Base-by-base conservation (phyloP, 805 yeast genomes). In the Myxozyma geophila region DNA sequence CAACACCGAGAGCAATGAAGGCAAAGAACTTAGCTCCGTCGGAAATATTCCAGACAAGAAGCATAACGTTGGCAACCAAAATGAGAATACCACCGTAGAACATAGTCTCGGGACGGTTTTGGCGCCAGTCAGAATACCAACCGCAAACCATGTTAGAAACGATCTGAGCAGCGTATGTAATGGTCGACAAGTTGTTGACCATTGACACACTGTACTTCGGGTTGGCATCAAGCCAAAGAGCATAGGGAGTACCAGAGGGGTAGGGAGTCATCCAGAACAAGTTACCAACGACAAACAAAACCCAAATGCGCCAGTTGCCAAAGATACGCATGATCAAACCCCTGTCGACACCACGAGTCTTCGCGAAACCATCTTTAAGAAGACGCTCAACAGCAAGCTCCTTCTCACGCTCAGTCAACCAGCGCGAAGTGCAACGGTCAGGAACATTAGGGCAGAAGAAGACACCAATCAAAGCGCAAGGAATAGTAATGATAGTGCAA, bases 381-480 rank as follows among this genome's bases (percentile, higher is more conserved):
- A 82, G 72, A 66, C 85, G 74, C 46, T 71, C 72, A 62, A 88
- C 78, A 2, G 85, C 83, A 36, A 85, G 74, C 66, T 80, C 75
- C 52, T 83, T 83, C 67, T 86, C 89, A 48, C 84, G 85, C 66
- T 84, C 87, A 0, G 84, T 78, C 28, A 86, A 71, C 68, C 79
- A 83, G 19, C 83, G 72, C 6, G 86, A 82, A 60, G 81, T 80
- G 70, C 86, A 82, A 59, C 80, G 78, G 55, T 80, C 75, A 7
- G 91, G 90, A 17, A 88, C 87, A 58, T 90, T 91, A 7, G 91
- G 92, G 62, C 86, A 75, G 70, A 79, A 69, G 70, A 82, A 83
- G 60, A 80, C 78, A 0, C 88, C 89, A 58, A 83, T 66, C 8
- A 87, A 7, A 7, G 87, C 88, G 49, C 87, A 82, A 0, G 80